These are phyloP conservation scores for Sanghuangporus weigelae DNA, from an alignment of 1,284 basidiomycete species.

Conservation along the genomic window DNA sequence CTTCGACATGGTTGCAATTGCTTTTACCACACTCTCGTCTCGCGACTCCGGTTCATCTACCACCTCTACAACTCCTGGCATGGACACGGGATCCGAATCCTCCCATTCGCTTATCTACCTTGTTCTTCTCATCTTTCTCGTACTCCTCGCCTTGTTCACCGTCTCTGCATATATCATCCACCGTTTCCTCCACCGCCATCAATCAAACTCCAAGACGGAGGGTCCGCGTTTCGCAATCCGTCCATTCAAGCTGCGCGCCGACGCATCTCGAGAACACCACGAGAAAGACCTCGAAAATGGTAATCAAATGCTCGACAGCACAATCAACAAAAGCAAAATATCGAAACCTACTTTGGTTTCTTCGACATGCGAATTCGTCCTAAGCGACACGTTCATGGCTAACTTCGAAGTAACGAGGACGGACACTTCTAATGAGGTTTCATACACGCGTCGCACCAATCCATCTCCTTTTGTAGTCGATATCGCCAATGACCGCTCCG, in stretches of 20 bases:
- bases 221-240: neutral
- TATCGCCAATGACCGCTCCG: no score
- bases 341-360: neutral
- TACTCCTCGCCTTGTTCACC: neutral
- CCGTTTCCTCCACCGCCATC: neutral
- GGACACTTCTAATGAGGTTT: neutral
- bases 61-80: no score
- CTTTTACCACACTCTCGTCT: no score
- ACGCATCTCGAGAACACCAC: neutral
- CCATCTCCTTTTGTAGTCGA: no score
- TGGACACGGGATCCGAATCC: no score
- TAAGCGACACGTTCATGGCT: neutral
- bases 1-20: no score
- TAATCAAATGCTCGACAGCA: neutral
- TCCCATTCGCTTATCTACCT: no score
- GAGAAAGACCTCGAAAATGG: neutral
- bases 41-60: no score
- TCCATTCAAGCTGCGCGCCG: neutral
- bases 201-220: neutral
- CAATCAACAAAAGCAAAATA: neutral
- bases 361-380: neutral
- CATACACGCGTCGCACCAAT: neutral
- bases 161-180: neutral
- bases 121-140: neutral
- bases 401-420: neutral